Percentiles rank a stretch among this genome's conserved stretches.
Evolutionary conservation across 2,329 filamentous ascomycete species (phyloP).

Genomic region (Microthyrium microscopicum): DNA sequence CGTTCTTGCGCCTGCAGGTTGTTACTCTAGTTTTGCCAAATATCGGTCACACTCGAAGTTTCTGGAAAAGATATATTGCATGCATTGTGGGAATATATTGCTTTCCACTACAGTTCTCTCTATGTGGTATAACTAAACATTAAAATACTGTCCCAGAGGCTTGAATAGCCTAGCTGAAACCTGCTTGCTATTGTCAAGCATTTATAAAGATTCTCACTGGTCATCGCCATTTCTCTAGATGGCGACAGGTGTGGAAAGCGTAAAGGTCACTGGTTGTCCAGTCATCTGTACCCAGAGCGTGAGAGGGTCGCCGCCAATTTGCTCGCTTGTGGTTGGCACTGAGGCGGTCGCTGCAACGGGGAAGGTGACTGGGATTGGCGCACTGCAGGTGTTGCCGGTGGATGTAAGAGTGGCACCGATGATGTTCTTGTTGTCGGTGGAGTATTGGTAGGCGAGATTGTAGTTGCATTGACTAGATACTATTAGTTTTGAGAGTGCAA

Average conservation of each 20-base stretch:
- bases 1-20: too few relatives aligned
- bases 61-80: too few relatives aligned
- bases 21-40: too few relatives aligned
- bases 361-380: conserved; percentile 3
- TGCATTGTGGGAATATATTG: too few relatives aligned
- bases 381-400: conserved; percentile 1
- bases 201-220: too few relatives aligned
- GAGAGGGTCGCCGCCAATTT: conserved; percentile 4
- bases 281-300: conserved; percentile 1
- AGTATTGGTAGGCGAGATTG: conserved; percentile 29
- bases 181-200: too few relatives aligned
- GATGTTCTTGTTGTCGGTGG: background rate
- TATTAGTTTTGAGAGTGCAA: background rate
- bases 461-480: conserved; percentile 26
- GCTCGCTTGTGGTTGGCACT: background rate
- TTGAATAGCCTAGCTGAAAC: too few relatives aligned
- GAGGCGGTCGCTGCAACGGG: conserved; percentile 23
- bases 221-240: too few relatives aligned
- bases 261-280: conserved; percentile 4
- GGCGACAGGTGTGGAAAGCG: background rate
- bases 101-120: too few relatives aligned
- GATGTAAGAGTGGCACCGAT: background rate
- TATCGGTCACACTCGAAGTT: too few relatives aligned
- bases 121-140: too few relatives aligned
- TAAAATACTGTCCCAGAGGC: too few relatives aligned